Conservation (phyloP, 306 rosid species). For the Lupinus albus region DNA sequence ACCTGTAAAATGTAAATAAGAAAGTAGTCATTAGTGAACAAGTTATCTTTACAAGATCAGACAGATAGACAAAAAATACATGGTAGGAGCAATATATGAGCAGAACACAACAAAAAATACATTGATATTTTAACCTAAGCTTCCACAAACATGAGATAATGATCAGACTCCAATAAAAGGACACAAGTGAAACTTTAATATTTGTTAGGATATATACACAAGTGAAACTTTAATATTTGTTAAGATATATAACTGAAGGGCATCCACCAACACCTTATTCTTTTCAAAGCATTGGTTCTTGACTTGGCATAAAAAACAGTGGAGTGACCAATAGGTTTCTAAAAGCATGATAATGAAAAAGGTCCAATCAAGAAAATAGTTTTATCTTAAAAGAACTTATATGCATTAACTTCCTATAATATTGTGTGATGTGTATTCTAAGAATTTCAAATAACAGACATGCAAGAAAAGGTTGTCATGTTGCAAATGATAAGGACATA, state of each 20-base stretch:
- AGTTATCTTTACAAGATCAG: conserved; percentile 3
- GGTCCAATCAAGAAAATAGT: conserved; percentile 10
- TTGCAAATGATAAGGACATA: conserved; percentile 46
- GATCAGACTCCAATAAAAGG: conserved; percentile 19
- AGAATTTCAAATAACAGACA: conserved; percentile 21
- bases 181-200: not conserved
- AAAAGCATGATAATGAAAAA: conserved; percentile 1
- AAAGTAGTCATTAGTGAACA: conserved; percentile 21
- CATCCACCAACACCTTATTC: not conserved
- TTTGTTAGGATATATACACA: not conserved
- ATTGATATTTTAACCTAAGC: conserved; percentile 2
- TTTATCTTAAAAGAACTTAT: conserved; percentile 2
- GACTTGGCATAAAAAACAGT: not conserved
- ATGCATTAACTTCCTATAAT: conserved; percentile 18
- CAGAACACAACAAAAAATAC: conserved; percentile 11
- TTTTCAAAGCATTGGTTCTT: not conserved
- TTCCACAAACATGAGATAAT: not conserved
- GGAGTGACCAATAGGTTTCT: not conserved
- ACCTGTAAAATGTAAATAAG: conserved; percentile 60
- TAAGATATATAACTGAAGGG: not conserved
- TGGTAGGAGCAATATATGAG: not conserved
- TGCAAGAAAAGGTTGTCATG: conserved; percentile 34
- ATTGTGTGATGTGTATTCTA: not conserved
- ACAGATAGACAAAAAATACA: conserved; percentile 21
- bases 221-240: not conserved